Base-by-base conservation (phyloP, 306 rosid genomes). In the Coriaria nepalensis region DNA sequence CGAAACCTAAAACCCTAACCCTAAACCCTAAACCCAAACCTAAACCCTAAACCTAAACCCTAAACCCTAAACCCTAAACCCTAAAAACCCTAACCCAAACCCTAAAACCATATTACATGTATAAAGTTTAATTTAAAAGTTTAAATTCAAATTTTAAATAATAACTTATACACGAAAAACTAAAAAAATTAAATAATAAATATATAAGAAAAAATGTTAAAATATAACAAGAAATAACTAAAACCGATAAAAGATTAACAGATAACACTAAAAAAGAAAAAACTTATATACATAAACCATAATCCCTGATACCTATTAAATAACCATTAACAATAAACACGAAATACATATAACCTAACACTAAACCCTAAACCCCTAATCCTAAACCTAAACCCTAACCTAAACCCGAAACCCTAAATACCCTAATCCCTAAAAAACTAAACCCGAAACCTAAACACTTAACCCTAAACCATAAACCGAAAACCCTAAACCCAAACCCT, bases 1-100 rank as follows among this genome's bases (percentile, higher is more conserved):
- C 41, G 8, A 44, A 56, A 35, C 52, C 51, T 10, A 14, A 56
- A 56, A 56, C 62, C 52, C 62, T 11, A 56, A 12, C 35, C 44
- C 62, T 37, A 13, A 56, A 45, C 35, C 61, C 52, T 6, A 37
- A 59, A 59, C 38, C 49, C 64, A 56, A 45, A 33, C 61, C 52
- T 6, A 37, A 59, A 59, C 38, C 49, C 64, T 37, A 8, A 57
- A 57, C 46, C 63, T 39, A 29, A 47, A 58, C 37, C 47, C 37
- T 43, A 35, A 47, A 57, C 46, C 61, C 61, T 35, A 9, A 56
- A 56, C 35, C 61, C 52, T 44, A 13, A 56, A 45, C 35, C 61
- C 52, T 6, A 44, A 44, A 44, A 44, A 12, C 48, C 44, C 32
- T 46, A 57, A 48, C 38, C 48, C 64, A 35, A 59, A 59, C 37